Conservation (phyloP, 1,139 yeast species). For the Hyphopichia wangnamkhiaoensis region DNA sequence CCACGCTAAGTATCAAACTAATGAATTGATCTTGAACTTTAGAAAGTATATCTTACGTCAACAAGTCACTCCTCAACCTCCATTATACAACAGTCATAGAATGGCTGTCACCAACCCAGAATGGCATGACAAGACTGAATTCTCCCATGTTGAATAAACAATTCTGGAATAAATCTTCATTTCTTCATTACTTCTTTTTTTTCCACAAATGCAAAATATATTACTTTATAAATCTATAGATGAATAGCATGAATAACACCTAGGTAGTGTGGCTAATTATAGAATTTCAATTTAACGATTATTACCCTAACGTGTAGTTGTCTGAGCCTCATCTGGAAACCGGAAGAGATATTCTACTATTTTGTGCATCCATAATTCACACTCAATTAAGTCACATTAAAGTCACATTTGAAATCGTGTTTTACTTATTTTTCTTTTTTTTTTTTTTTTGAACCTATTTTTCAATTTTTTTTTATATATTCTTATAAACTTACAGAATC, state of each 20-base stretch:
- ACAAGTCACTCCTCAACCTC: slow-evolving; percentile 50
- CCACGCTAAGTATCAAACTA: slow-evolving; percentile 59
- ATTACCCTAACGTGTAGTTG: neutral
- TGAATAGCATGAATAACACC: too few relatives aligned
- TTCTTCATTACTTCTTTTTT: neutral
- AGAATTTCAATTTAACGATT: too few relatives aligned
- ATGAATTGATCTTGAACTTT: slow-evolving; percentile 42
- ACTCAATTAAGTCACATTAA: too few relatives aligned
- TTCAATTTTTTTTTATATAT: neutral
- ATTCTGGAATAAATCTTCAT: too few relatives aligned
- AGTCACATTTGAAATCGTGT: too few relatives aligned
- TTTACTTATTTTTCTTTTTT: too few relatives aligned
- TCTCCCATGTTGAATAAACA: slow-evolving; percentile 42
- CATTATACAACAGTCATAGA: slow-evolving; percentile 57
- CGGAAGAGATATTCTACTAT: too few relatives aligned
- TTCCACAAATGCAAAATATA: too few relatives aligned
- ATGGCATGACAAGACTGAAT: slow-evolving; percentile 62
- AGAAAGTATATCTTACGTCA: slow-evolving; percentile 44
- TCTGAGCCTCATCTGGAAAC: too few relatives aligned
- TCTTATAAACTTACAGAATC: neutral
- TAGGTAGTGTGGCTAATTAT: too few relatives aligned
- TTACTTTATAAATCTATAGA: too few relatives aligned
- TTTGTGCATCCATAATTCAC: too few relatives aligned
- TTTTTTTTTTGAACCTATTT: neutral
- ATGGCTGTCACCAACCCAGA: slow-evolving; percentile 59